Percentiles rank a stretch among this genome's conserved stretches.
Evolutionary conservation across 768 basidiomycete genomes (phyloP).

Genomic region (Tylopilus vinaceipallidus): DNA sequence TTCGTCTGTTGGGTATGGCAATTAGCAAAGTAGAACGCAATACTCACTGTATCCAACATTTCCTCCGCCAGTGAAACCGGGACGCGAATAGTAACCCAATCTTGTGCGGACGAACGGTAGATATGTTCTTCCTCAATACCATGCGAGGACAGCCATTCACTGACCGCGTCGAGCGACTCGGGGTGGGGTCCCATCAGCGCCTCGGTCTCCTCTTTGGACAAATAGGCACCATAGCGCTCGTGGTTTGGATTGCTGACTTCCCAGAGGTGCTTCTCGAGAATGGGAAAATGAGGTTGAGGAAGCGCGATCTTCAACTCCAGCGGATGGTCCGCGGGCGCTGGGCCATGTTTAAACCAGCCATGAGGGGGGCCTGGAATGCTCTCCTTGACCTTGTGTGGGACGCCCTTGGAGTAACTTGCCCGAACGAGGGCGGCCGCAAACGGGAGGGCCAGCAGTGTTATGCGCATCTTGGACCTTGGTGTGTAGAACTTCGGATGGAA

Average conservation of each 20-base stretch:
- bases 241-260: slow-evolving; percentile 61
- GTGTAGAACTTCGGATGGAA: too few relatives aligned
- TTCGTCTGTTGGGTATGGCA: too few relatives aligned
- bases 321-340: slow-evolving; percentile 43
- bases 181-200: slow-evolving; percentile 55
- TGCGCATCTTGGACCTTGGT: slow-evolving; percentile 18
- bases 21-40: not conserved
- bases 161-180: slow-evolving; percentile 50
- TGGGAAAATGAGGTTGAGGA: slow-evolving; percentile 48
- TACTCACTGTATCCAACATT: slow-evolving; percentile 64
- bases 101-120: slow-evolving; percentile 58
- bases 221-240: slow-evolving; percentile 50
- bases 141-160: slow-evolving; percentile 59
- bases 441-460: slow-evolving; percentile 8
- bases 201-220: slow-evolving; percentile 68
- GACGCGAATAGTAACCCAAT: slow-evolving; percentile 64
- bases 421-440: slow-evolving; percentile 12
- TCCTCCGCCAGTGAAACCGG: slow-evolving; percentile 60
- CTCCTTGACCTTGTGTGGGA: slow-evolving; percentile 45
- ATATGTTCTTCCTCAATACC: slow-evolving; percentile 49
- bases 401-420: slow-evolving; percentile 9
- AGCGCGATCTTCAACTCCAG: slow-evolving; percentile 59
- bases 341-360: slow-evolving; percentile 46
- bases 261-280: slow-evolving; percentile 50
- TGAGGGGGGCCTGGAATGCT: slow-evolving; percentile 40